Evolutionary conservation across 1,284 basidiomycete genomes (phyloP).

Genomic region (Gymnopus androsaceus): DNA sequence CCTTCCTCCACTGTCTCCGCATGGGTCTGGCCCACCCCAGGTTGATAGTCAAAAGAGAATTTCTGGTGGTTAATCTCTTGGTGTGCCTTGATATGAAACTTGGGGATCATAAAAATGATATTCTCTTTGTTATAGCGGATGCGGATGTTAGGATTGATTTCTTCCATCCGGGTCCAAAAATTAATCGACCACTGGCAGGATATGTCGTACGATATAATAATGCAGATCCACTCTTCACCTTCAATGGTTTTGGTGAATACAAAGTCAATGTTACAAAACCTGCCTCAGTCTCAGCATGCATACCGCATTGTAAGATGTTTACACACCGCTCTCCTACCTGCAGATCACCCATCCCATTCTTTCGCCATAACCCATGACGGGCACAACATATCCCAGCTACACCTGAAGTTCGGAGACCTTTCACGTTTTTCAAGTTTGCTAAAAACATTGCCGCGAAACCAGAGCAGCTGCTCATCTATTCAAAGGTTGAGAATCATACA

Average conservation of each 20-base stretch:
- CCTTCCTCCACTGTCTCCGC: constrained; percentile 16
- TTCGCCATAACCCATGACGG: constrained; percentile 19
- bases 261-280: constrained; percentile 23
- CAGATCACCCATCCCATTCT: constrained; percentile 24
- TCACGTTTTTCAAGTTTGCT: constrained; percentile 21
- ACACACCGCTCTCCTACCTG: constrained; percentile 22
- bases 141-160: constrained; percentile 4
- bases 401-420: constrained; percentile 22
- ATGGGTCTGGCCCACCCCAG: constrained; percentile 17
- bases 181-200: constrained; percentile 18
- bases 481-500: neutral
- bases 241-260: constrained; percentile 15
- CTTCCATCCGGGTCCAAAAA: constrained; percentile 11
- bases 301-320: neutral
- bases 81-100: constrained; percentile 21
- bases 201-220: constrained; percentile 20
- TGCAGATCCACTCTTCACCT: neutral
- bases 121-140: neutral
- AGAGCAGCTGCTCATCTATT: constrained; percentile 26
- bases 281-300: neutral
- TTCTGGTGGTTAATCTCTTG: constrained; percentile 9
- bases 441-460: constrained; percentile 21
- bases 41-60: constrained; percentile 17
- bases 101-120: constrained; percentile 12
- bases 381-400: constrained; percentile 22